Base-by-base conservation (phyloP, 2,329 filamentous ascomycete species). In the Penicillium fuscoglaucum region DNA sequence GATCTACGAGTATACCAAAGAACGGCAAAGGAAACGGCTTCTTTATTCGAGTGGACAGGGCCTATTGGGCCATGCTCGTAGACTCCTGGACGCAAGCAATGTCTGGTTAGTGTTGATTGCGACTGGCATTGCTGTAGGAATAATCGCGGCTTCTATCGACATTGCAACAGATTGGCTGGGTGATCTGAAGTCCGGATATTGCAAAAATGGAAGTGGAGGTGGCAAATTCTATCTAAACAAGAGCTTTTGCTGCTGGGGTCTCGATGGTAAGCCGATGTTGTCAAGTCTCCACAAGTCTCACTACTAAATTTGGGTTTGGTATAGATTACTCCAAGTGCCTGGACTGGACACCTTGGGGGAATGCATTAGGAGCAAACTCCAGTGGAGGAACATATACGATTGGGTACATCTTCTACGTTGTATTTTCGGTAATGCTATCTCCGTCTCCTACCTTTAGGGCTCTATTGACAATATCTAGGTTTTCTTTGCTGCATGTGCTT, bases 1-100 rank as follows among this genome's bases (percentile, higher is more conserved):
- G 95, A 98, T 98, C 72, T 98, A 96, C 69, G 95, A 99, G 76
- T 96, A 98, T 72, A 95, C 90, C 52, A 97, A 97, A 75, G 95
- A 99, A 78, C 86, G 95, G 21, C 91, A 96, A 74, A 86, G 95
- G 26, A 79, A 96, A 68, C 86, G 91, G n/a, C 84, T 89, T 31
- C 80, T 99, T 21, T 84, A 87, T 55, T 85, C 89, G 0, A 85
- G 84, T 67, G 84, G 87, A 8, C 82, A 84, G 21, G 90, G 92
- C 0, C 66, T 96, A 6, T 60, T 93, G 21, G 91, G 92, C 13
- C 86, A 91, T 67, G 68, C 89, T 54, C 87, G 84, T 61, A 87
- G 89, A 64, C 78, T 96, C 26, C 80, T 91, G 17, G 95, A 99
- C 74, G 87, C 88, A 5, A 93, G 90, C 71, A 92, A 98, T 77